Percentiles rank a stretch among this genome's conserved stretches.
Conservation (phyloP, 2,329 filamentous ascomycete species). For the Zymoseptoria tritici region DNA sequence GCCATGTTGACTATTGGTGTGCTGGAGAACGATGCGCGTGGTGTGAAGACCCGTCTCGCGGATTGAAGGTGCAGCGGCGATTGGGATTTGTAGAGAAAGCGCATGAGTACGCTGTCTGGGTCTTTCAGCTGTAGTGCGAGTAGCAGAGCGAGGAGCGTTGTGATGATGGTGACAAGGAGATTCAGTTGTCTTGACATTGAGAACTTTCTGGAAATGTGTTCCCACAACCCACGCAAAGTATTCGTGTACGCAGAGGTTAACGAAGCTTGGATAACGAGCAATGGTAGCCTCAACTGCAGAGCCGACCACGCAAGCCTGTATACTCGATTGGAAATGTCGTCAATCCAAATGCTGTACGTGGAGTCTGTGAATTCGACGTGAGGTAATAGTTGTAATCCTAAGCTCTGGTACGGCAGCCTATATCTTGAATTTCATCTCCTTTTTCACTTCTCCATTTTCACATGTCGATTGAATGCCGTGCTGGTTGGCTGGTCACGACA, state of each 20-base stretch:
- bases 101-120: constrained; percentile 8
- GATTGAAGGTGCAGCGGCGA: neutral
- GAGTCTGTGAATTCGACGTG: neutral
- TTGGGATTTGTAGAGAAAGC: constrained; percentile 1
- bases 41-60: constrained; percentile 2
- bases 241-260: neutral
- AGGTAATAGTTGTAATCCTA: neutral
- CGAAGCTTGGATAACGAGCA: neutral
- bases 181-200: constrained; percentile 7
- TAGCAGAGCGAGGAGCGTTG: constrained; percentile 1
- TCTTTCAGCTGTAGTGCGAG: constrained; percentile 3
- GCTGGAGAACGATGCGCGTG: constrained; percentile 1
- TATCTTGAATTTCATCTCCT: neutral
- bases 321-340: too few relatives aligned
- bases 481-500: neutral
- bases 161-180: neutral
- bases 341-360: too few relatives aligned
- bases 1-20: constrained; percentile 1
- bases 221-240: neutral
- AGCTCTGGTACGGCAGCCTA: neutral
- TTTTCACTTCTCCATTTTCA: neutral
- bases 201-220: neutral
- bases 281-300: neutral
- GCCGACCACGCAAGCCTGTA: neutral
- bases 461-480: neutral